Base-by-base conservation (phyloP, 768 basidiomycete genomes). In the Lentinula guzmanii region DNA sequence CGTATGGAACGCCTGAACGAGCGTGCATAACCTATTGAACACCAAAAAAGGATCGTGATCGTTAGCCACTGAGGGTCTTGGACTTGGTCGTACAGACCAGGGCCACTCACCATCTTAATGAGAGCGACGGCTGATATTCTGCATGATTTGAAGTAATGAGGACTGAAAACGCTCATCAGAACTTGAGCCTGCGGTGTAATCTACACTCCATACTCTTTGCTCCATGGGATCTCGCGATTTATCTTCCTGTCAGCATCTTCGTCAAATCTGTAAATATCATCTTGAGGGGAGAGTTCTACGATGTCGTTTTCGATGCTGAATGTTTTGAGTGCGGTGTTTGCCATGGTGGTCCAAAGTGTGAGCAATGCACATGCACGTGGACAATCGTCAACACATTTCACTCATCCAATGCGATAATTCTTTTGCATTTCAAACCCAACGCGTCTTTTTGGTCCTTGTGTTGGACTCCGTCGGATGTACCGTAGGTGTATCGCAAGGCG, bases 41-140 rank as follows among this genome's bases (percentile, higher is more conserved):
- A 75, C 15, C 77, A 62, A 37, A 6, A 16, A 34, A 7, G 24
- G 5, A 59, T 33, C 42, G 51, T 15, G 4, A 28, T 28, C 28
- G 28, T 28, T 28, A 50, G 48, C 48, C 28, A 52, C 21, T 31
- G 46, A 48, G 5, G 21, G 28, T 28, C 21, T 11, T 59, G 13
- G 15, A n/a, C 28, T 39, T 39, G 9, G 13, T 45, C 16, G n/a
- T 5, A 35, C 15, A 57, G n/a, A 41, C 35, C 16, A 39, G 45
- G 35, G 21, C 18, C 4, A 39, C 69, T 64, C 66, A 90, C 89
- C 84, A 98, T 98, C 82, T 98, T 99, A 67, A 98, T 93, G 58
- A 99, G 75, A 11, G 96, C 94, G 31, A 98, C 86, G 0, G 93
- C 93, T 0, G 94, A 96, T 67, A 99, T 98, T 77, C 93, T 95